Base-by-base conservation (phyloP, 352 stramenopile species). In the Pythium monospermum region DNA sequence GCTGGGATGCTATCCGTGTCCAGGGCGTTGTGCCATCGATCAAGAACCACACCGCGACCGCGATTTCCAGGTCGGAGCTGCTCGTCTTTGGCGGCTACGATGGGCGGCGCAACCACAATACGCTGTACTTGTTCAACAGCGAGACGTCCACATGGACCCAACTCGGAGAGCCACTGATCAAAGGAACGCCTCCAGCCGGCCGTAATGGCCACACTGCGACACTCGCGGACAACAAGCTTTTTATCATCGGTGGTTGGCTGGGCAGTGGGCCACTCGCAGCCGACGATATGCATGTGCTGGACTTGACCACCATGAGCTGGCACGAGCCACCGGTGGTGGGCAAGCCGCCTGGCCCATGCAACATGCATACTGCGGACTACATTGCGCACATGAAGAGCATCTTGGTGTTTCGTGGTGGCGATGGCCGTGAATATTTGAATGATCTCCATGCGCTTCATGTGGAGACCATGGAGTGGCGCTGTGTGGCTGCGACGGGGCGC, bases 311-410 rank as follows among this genome's bases (percentile, higher is more conserved):
- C 27, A 74, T 87, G 53, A 72, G 60, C 0, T 92, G 83, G 83
- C 55, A 67, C 26, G 63, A 86, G 45, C 73, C 76, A 19, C 69
- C 61, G 19, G 59, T 68, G 19, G 60, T 68, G 16, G 69, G 65
- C n/a, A 53, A 57, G 16, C 61, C 66, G 1, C 78, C 81, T 0
- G 94, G 95, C 4, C 91, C 94, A 12, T 98, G 95, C 65, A 98
- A 98, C 65, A 98, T 98, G 94, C 95, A 98, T 74, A 97, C 89
- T n/a, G 90, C 91, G 7, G 94, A 98, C 63, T 98, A 90, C 53
- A 71, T 98, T 5, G 60, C 76, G 6, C 61, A 80, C 25, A 49
- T 81, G 38, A 66, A 76, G 19, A 87, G 88, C 63, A 91, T 98
- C 37, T 82, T 97, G 36, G 85, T 98, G 0, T 98, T 98, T 57